Conservation (phyloP, 768 basidiomycete species). For the Fistulinella prunicolor region DNA sequence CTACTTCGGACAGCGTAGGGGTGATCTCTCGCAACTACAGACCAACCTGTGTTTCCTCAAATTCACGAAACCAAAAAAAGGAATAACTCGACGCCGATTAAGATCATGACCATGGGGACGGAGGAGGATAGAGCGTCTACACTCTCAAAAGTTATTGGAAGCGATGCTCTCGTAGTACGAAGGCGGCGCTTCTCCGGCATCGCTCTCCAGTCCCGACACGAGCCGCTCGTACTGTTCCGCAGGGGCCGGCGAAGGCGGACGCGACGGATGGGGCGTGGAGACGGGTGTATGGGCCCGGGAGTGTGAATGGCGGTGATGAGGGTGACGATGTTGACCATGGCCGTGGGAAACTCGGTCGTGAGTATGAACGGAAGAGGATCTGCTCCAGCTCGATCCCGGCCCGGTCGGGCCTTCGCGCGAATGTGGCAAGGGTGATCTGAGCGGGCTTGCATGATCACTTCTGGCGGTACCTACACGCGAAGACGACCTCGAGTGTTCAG, state of each 20-base stretch:
- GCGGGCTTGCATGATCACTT: not conserved
- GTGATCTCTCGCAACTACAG: no score
- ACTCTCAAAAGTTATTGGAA: not conserved
- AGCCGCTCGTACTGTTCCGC: conserved; percentile 70
- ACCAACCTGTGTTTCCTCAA: no score
- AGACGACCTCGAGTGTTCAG: conserved; percentile 1
- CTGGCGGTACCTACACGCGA: not conserved
- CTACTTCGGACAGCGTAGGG: no score
- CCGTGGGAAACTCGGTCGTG: not conserved
- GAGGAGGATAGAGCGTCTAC: no score
- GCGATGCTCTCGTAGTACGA: conserved; percentile 33
- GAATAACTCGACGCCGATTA: no score
- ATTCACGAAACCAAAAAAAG: no score
- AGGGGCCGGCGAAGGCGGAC: conserved; percentile 17
- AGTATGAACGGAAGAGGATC: not conserved
- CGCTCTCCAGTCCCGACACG: conserved; percentile 81
- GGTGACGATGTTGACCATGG: not conserved
- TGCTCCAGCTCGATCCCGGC: not conserved
- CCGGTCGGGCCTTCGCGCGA: not conserved
- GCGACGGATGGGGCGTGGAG: conserved; percentile 9
- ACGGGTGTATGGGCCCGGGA: not conserved
- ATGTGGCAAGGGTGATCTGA: not conserved
- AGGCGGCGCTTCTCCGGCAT: conserved; percentile 83
- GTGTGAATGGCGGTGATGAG: not conserved
- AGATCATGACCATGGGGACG: no score